A percentile compares a stretch with the other conserved stretches of the same genome.
Conservation (phyloP, 345 rosid species). For the Lepidium africanum region DNA sequence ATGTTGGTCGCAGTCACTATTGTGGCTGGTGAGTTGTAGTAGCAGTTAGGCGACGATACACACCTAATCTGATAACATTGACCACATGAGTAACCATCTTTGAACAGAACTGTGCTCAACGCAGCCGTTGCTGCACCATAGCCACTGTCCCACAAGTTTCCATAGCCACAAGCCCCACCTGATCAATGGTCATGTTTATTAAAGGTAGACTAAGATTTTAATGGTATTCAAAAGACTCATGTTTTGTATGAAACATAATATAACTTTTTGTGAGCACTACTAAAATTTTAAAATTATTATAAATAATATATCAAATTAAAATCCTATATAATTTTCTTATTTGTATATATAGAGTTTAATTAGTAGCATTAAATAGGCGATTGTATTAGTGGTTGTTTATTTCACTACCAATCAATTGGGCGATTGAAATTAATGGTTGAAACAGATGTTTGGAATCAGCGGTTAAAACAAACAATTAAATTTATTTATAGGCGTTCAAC, state of each 20-base stretch:
- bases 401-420: too few species aligned
- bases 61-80: slow-evolving; percentile 67
- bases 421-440: too few species aligned
- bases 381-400: too few species aligned
- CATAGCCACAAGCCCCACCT: slow-evolving; percentile 95
- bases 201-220: not conserved
- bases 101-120: slow-evolving; percentile 59
- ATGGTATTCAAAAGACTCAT: not conserved
- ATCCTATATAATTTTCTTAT: too few species aligned
- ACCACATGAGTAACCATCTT: slow-evolving; percentile 74
- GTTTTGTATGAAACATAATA: not conserved
- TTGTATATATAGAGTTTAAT: too few species aligned
- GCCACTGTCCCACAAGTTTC: slow-evolving; percentile 52
- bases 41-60: slow-evolving; percentile 46
- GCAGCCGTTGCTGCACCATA: slow-evolving; percentile 68
- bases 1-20: slow-evolving; percentile 75
- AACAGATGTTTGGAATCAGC: too few species aligned
- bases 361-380: too few species aligned
- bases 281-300: too few species aligned
- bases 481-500: too few species aligned
- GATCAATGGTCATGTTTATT: not conserved
- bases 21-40: slow-evolving; percentile 27
- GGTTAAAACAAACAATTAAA: too few species aligned
- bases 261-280: not conserved
- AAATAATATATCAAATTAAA: too few species aligned